These are phyloP conservation scores for Populus tomentosa DNA, from an alignment of 441 rosid species.

Conservation along the genomic window DNA sequence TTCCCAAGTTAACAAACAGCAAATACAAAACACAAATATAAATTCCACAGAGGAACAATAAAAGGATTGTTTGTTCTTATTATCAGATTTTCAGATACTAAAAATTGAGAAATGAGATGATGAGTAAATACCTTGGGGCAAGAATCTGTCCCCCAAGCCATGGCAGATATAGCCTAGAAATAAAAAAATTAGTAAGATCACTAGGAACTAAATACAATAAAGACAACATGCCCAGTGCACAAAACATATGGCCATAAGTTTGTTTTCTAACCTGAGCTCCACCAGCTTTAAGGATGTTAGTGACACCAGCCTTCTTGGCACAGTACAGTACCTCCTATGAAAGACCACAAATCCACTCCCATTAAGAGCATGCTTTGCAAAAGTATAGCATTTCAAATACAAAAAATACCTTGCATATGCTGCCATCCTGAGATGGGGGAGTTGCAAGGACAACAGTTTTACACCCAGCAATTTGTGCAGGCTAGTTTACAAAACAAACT, in stretches of 20 bases:
- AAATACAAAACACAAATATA: background rate
- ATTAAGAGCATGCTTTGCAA: background rate
- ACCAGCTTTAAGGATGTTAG: conserved; percentile 90
- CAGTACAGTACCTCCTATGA: conserved; percentile 81
- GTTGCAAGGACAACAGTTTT: conserved; percentile 84
- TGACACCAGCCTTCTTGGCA: conserved; percentile 93
- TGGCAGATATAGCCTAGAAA: conserved; percentile 83
- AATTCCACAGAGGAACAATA: background rate
- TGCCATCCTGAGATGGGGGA: conserved; percentile 82
- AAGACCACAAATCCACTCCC: background rate
- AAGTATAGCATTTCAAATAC: background rate
- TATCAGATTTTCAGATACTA: background rate
- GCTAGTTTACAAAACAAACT: conserved; percentile 40
- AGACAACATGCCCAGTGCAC: background rate
- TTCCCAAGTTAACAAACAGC: background rate
- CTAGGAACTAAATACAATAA: background rate
- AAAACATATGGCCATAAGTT: conserved; percentile 3
- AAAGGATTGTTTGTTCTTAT: background rate
- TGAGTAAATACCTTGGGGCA: conserved; percentile 72
- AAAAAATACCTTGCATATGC: conserved; percentile 74
- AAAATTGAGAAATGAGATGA: background rate
- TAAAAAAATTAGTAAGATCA: background rate
- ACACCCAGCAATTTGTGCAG: too few species aligned
- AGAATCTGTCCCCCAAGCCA: conserved; percentile 98
- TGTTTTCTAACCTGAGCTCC: conserved; percentile 76